phyloP scores from a whole-genome alignment of 2,329 filamentous ascomycete genomes.

The Ophiostoma pallidulum region DNA sequence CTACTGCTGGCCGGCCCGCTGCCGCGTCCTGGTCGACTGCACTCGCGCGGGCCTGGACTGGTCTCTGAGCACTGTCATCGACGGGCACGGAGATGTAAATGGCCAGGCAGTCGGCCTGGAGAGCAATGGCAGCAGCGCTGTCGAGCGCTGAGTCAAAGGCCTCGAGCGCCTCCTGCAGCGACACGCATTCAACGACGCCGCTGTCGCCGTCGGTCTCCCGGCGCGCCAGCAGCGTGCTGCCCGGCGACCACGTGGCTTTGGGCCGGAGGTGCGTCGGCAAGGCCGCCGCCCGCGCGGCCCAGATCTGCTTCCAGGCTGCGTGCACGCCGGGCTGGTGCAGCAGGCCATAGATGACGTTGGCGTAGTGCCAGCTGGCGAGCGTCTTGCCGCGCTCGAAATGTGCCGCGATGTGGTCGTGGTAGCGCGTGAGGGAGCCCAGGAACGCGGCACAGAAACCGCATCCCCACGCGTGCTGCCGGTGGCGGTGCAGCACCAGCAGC shows the following conservation, averaged over 20 bases:
- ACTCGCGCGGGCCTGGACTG: too few species aligned
- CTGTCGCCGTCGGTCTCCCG: background rate
- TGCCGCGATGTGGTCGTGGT: conserved; percentile 58
- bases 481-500: conserved; percentile 44
- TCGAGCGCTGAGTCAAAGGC: conserved; percentile 51
- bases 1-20: too few species aligned
- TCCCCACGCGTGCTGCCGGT: conserved; percentile 57
- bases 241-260: conserved; percentile 51
- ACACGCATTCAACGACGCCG: background rate
- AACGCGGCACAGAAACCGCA: conserved; percentile 59
- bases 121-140: conserved; percentile 47
- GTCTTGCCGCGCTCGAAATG: conserved; percentile 57
- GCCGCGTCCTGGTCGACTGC: too few species aligned
- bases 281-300: conserved; percentile 34
- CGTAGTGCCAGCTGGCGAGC: conserved; percentile 59
- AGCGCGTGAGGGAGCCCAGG: conserved; percentile 53
- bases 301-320: conserved; percentile 50
- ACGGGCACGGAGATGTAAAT: conserved; percentile 22
- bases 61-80: background rate
- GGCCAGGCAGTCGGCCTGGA: conserved; percentile 48
- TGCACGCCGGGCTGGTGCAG: conserved; percentile 56
- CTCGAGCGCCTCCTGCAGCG: conserved; percentile 53
- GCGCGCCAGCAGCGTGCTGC: conserved; percentile 32
- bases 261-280: conserved; percentile 41
- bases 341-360: conserved; percentile 56